Base-by-base conservation (phyloP, 2,329 filamentous ascomycete species). In the Phialophora verrucosa region DNA sequence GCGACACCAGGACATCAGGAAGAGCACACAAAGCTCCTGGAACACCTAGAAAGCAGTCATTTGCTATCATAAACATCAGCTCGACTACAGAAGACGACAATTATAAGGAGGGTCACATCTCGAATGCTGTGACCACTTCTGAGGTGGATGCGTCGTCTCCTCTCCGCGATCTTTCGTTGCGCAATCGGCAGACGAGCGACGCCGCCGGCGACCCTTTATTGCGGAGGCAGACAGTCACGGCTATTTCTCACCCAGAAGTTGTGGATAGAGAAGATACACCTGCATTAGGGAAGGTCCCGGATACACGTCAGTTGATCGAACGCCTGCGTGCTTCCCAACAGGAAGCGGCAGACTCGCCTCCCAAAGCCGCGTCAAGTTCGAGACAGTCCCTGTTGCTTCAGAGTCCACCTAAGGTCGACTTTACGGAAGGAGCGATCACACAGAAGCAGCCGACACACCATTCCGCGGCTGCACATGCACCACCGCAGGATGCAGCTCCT, bases 31-130 rank as follows among this genome's bases (percentile, higher is more conserved):
- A 23, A n/a, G 32, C 23, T 8, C 27, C 20, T 38, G n/a, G 20
- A 20, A 50, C 14, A n/a, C 50, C 54, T 29, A 25, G 20, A 12
- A 67, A 62, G 53, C 57, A 53, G 32, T 68, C 66, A 6, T 31
- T 63, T 44, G 63, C 59, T 6, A 32, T 68, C 20, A 59, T 68
- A 12, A 59, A 68, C 25, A 20, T 60, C 23, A 57, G 32, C 27
- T 59, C 47, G 31, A 42, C 44, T 44, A 64, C 59, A 3, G 57
- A 0, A 58, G 65, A 55, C 10, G 61, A 35, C 32, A 35, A 27
- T 20, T 11, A 20, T 27, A 27, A 27, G 12, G 25, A 25, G 27
- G 7, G 2, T 42, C 8, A 27, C 11, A 47, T 23, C 32, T 62
- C 20, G 32, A 17, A 55, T 27, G 38, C 51, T 50, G 23, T 14